Conservation (phyloP, 2,329 filamentous ascomycete genomes). For the Lachnellula occidentalis region DNA sequence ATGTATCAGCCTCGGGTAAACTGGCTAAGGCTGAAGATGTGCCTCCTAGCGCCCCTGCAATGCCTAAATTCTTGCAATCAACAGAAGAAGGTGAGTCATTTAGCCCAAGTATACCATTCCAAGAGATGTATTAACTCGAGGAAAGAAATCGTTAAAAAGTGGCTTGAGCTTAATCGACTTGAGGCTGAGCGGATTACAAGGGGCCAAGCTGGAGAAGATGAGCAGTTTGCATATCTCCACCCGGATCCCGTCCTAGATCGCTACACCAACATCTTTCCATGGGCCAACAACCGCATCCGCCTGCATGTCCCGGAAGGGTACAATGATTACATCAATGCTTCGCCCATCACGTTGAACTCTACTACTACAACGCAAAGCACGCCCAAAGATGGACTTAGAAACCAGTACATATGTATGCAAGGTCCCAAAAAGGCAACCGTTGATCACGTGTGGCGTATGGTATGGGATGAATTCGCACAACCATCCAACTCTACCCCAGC, state of each 20-base stretch:
- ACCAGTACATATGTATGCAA: slow-evolving; percentile 84
- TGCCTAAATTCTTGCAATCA: slow-evolving; percentile 49
- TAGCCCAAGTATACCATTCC: not conserved
- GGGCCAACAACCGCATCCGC: slow-evolving; percentile 77
- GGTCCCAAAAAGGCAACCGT: slow-evolving; percentile 75
- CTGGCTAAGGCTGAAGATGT: slow-evolving; percentile 3
- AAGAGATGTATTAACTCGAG: slow-evolving; percentile 8
- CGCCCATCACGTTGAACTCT: slow-evolving; percentile 47
- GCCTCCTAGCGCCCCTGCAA: slow-evolving; percentile 4
- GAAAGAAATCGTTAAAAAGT: slow-evolving; percentile 53
- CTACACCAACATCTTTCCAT: slow-evolving; percentile 86
- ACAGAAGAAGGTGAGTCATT: slow-evolving; percentile 41
- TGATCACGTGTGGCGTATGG: slow-evolving; percentile 92
- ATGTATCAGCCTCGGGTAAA: slow-evolving; percentile 15
- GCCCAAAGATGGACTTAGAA: slow-evolving; percentile 22
- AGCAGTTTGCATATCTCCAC: slow-evolving; percentile 52
- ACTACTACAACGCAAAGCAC: slow-evolving; percentile 28
- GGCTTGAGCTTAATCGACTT: slow-evolving; percentile 57
- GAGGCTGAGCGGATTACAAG: slow-evolving; percentile 34
- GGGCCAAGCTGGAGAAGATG: slow-evolving; percentile 25
- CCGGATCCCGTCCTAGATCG: slow-evolving; percentile 65
- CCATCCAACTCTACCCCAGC: slow-evolving; percentile 54
- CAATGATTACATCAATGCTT: slow-evolving; percentile 79
- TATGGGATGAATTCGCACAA: slow-evolving; percentile 61
- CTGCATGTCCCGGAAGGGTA: slow-evolving; percentile 69